These are phyloP conservation scores for Colletotrichum sp. DNA, from an alignment of 2,329 filamentous ascomycete genomes.

Conservation along the genomic window DNA sequence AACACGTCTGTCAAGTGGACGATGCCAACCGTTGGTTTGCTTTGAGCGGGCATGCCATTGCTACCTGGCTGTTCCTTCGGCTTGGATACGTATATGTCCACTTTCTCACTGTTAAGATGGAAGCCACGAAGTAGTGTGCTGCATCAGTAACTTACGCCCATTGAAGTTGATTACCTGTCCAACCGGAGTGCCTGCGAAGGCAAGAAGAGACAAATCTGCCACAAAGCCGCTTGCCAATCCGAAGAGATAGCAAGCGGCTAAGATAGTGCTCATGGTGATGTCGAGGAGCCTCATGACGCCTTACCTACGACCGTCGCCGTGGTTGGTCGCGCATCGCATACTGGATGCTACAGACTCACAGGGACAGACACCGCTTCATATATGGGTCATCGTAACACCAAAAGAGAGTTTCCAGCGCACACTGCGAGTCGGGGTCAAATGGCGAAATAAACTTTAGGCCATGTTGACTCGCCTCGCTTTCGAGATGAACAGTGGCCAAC, in stretches of 20 bases:
- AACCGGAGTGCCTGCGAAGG: slow-evolving; percentile 2
- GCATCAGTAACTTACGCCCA: background rate
- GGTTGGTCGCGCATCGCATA: background rate
- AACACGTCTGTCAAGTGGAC: slow-evolving; percentile 36
- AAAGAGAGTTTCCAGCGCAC: background rate
- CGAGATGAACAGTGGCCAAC: background rate
- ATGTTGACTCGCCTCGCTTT: background rate
- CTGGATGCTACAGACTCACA: too few species aligned
- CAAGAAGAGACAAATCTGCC: slow-evolving; percentile 2
- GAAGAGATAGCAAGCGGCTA: background rate
- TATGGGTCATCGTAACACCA: background rate
- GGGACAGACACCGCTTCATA: background rate
- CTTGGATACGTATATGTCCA: slow-evolving; percentile 2
- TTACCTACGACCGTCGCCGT: background rate
- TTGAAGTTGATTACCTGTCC: background rate
- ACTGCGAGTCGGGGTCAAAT: background rate
- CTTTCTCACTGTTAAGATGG: background rate
- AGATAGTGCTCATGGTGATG: background rate
- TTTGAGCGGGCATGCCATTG: background rate
- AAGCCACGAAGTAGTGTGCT: rapidly evolving
- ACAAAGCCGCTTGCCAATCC: background rate
- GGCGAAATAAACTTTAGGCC: background rate
- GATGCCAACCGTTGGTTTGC: background rate
- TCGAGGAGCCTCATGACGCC: background rate
- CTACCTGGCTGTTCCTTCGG: background rate